Conservation (phyloP, 192 early-diverging fungal genomes). For the Coemansia sp. region DNA sequence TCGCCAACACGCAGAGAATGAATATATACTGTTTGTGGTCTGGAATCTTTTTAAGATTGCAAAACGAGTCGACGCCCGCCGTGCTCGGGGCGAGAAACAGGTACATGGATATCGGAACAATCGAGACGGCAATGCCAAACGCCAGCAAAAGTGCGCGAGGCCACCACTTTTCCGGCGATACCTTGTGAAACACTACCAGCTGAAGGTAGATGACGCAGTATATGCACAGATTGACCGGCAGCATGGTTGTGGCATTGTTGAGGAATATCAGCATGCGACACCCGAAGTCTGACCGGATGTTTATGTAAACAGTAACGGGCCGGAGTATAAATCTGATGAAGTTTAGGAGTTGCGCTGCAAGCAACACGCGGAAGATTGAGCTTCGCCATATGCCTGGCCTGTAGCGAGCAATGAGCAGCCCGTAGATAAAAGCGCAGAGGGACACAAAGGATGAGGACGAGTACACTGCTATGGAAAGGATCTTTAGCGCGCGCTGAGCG, state of each 20-base stretch:
- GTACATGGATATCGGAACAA: slow-evolving; percentile 21
- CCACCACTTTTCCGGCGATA: slow-evolving; percentile 25
- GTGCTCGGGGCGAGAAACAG: slow-evolving; percentile 11
- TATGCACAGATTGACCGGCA: slow-evolving; percentile 24
- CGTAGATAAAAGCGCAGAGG: slow-evolving; percentile 22
- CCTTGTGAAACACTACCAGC: slow-evolving; percentile 39
- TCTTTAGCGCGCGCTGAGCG: background rate
- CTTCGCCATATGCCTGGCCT: slow-evolving; percentile 22
- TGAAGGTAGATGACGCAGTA: slow-evolving; percentile 50
- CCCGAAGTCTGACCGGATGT: slow-evolving; percentile 9
- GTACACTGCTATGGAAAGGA: background rate
- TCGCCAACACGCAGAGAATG: slow-evolving; percentile 1
- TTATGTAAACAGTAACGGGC: background rate
- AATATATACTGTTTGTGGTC: slow-evolving; percentile 14
- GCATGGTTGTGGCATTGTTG: slow-evolving; percentile 9
- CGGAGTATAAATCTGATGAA: slow-evolving; percentile 30
- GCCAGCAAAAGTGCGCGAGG: slow-evolving; percentile 23
- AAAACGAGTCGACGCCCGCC: slow-evolving; percentile 4
- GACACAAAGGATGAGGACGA: slow-evolving; percentile 9
- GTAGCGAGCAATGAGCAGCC: slow-evolving; percentile 3
- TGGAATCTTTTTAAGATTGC: slow-evolving; percentile 2
- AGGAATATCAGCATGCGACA: slow-evolving; percentile 31
- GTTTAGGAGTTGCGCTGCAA: slow-evolving; percentile 34
- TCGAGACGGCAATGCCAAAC: slow-evolving; percentile 2
- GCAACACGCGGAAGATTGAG: slow-evolving; percentile 30